Evolutionary conservation across 108 stramenopile species (phyloP), one percentile per base, ranked within the genome.

Genomic region (Conticribra guillardii): DNA sequence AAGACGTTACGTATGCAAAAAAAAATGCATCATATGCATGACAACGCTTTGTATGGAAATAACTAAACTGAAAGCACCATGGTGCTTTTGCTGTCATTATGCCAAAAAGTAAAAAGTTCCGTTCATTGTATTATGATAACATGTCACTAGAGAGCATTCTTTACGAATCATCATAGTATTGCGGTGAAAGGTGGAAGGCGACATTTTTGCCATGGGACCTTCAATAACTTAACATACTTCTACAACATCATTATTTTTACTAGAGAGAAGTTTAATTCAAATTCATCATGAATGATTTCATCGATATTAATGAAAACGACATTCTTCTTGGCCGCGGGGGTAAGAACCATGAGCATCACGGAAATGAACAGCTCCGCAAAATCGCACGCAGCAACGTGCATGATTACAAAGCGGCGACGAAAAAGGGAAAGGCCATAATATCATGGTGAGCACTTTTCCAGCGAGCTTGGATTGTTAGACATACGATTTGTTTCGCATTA

Each of bases 341-440:
- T 1, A 87, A 85, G 61, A 91, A 91, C 73, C 85, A 89, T 54
- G 76, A 84, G 52, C 84, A 85, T 60, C 23, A 44, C 61, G 90
- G 90, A 16, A 91, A 91, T 65, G 85, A 91, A 50, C 76, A 78
- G 44, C 79, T 91, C 5, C 82, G 90, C 22, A 44, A 41, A 34
- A 62, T 88, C 19, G 87, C 90, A 3, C 14, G 56, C 26, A 47
- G 48, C n/a, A 55, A 62, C n/a, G 63, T 65, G n/a, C 23, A 45
- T 18, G 76, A 71, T 15, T 81, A 81, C 54, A 24, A 44, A 15
- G 53, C 48, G 49, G 69, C 80, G 3, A 60, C 69, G 14, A 81
- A 81, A 48, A 76, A 64, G 29, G 33, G 49, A 46, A 81, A 81
- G 71, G 69, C 74, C 17, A 48, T 67, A 45, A 81, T 81, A 57